A percentile compares a stretch with the other conserved stretches of the same genome.
These are phyloP conservation scores for Phlebiopsis gigantea DNA, from an alignment of 768 basidiomycete species.

Conservation along the genomic window DNA sequence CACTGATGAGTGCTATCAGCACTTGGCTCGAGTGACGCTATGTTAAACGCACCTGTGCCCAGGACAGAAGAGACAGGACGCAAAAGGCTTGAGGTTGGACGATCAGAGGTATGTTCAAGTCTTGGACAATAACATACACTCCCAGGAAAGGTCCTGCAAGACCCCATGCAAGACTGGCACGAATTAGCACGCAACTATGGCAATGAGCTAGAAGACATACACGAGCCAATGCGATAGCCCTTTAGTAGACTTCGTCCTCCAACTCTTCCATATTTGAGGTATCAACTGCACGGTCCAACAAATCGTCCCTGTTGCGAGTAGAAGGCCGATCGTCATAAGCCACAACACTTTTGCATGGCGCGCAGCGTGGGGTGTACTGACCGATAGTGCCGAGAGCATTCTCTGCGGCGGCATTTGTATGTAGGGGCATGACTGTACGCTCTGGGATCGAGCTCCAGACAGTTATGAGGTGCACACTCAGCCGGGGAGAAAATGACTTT, in stretches of 20 bases:
- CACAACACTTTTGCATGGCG: too few species aligned
- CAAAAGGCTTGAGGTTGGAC: constrained; percentile 65
- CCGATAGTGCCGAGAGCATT: constrained; percentile 70
- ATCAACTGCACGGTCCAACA: constrained; percentile 65
- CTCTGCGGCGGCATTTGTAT: constrained; percentile 48
- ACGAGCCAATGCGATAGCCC: constrained; percentile 68
- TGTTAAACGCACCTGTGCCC: constrained; percentile 62
- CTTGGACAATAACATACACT: constrained; percentile 58
- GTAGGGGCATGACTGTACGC: constrained; percentile 26
- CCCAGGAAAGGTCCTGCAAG: constrained; percentile 55
- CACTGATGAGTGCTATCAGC: too few species aligned
- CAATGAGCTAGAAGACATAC: constrained; percentile 30
- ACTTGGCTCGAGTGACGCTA: too few species aligned
- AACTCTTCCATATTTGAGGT: constrained; percentile 73
- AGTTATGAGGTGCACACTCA: neutral
- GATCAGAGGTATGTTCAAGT: constrained; percentile 68
- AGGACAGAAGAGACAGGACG: constrained; percentile 52
- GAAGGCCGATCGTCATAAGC: neutral
- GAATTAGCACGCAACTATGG: too few species aligned
- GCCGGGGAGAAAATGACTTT: neutral
- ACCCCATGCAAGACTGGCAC: constrained; percentile 54
- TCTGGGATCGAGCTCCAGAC: too few species aligned
- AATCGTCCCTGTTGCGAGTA: constrained; percentile 41
- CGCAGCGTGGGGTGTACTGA: constrained; percentile 19
- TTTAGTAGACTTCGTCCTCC: constrained; percentile 56